These are phyloP conservation scores for Vanderwaltozyma tropicalis DNA, from an alignment of 805 yeast species.

Conservation along the genomic window DNA sequence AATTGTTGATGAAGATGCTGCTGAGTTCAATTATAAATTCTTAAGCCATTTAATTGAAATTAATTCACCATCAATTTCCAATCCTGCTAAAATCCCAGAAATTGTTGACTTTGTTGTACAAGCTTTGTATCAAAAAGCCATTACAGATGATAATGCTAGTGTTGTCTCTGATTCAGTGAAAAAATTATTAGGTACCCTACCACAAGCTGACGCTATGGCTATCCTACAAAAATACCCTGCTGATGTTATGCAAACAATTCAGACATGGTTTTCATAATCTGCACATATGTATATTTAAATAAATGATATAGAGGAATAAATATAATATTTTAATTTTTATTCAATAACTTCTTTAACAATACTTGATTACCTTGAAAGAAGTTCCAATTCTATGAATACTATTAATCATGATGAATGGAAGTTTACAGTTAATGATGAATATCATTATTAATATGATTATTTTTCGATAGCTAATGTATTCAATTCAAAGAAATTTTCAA, in stretches of 20 bases:
- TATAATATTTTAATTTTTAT: not conserved
- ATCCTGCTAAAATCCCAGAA: conserved; percentile 40
- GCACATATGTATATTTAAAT: not conserved
- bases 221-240: conserved; percentile 53
- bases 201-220: conserved; percentile 58
- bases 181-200: conserved; percentile 49
- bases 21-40: conserved; percentile 71
- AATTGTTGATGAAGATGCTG: conserved; percentile 77
- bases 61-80: conserved; percentile 47
- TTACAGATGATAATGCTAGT: conserved; percentile 64
- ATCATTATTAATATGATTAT: too few relatives aligned
- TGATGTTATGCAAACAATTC: conserved; percentile 49
- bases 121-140: conserved; percentile 58
- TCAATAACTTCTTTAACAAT: too few relatives aligned
- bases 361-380: too few relatives aligned
- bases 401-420: too few relatives aligned
- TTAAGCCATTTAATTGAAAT: conserved; percentile 60
- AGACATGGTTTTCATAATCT: conserved; percentile 42
- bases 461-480: too few relatives aligned
- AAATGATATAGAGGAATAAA: not conserved
- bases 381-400: too few relatives aligned
- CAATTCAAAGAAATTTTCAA: too few relatives aligned
- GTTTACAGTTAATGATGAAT: too few relatives aligned
- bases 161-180: conserved; percentile 53
- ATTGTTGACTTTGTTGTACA: conserved; percentile 62